These are phyloP conservation scores for Pyricularia pennisetigena DNA, from an alignment of 2,329 filamentous ascomycete species.

Conservation along the genomic window DNA sequence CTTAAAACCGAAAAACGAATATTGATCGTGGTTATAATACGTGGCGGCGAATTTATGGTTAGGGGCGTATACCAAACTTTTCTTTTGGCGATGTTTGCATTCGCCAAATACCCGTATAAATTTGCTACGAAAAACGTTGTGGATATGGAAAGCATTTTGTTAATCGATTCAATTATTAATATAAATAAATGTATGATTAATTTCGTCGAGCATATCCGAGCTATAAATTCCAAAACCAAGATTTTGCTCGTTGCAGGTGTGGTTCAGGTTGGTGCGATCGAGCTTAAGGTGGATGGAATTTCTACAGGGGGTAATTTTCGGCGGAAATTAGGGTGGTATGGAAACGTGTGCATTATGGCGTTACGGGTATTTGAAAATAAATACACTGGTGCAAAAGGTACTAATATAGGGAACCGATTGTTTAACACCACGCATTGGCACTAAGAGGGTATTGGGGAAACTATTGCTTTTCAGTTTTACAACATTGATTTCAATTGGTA, in stretches of 20 bases:
- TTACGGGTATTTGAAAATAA: slow-evolving; percentile 43
- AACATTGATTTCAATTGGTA: too few species aligned
- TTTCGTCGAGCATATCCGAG: neutral
- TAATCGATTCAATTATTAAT: neutral
- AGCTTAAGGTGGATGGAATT: too few species aligned
- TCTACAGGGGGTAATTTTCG: too few species aligned
- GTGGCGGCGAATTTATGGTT: neutral
- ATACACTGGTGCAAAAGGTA: slow-evolving; percentile 14
- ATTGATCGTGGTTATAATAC: neutral
- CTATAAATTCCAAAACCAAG: neutral
- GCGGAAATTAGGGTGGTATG: slow-evolving; percentile 2
- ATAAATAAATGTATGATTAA: neutral
- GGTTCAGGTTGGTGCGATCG: too few species aligned
- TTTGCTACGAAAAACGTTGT: too few species aligned
- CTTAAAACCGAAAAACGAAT: neutral
- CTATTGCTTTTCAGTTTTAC: too few species aligned
- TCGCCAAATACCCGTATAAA: neutral
- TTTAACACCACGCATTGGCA: slow-evolving; percentile 42
- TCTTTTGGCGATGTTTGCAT: neutral
- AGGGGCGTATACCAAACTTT: neutral
- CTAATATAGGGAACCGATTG: slow-evolving; percentile 49
- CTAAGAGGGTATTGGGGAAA: too few species aligned
- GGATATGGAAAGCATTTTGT: neutral
- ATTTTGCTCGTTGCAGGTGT: neutral
- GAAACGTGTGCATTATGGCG: slow-evolving; percentile 33